phyloP scores from a whole-genome alignment of 2,329 filamentous ascomycete species.

The Akanthomyces uredinophilus region DNA sequence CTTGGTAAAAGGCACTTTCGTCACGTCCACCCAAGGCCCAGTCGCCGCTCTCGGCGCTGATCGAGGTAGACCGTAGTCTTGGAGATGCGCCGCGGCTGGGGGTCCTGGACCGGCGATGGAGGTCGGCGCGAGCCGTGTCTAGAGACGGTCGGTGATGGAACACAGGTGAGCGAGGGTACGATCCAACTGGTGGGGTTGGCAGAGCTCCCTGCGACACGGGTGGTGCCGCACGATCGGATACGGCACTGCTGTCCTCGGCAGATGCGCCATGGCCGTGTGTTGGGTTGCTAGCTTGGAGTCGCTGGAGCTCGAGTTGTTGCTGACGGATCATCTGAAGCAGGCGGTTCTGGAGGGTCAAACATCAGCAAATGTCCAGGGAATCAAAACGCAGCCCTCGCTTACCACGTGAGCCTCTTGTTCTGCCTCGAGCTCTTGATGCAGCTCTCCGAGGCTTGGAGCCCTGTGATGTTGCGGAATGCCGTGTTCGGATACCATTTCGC shows the following conservation, averaged over 20 bases:
- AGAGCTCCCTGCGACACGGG: constrained; percentile 31
- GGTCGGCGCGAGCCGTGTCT: constrained; percentile 51
- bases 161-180: constrained; percentile 47
- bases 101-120: constrained; percentile 53
- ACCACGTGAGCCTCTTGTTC: constrained; percentile 76
- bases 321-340: constrained; percentile 71
- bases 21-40: constrained; percentile 61
- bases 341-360: constrained; percentile 51
- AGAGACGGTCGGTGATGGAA: constrained; percentile 52
- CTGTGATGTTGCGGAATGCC: constrained; percentile 59
- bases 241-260: constrained; percentile 46
- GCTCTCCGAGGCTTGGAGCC: constrained; percentile 66
- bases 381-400: constrained; percentile 25
- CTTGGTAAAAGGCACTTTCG: constrained; percentile 75
- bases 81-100: constrained; percentile 55
- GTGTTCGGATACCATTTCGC: constrained; percentile 57
- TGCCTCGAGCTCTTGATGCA: constrained; percentile 73
- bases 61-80: constrained; percentile 51
- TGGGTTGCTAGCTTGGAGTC: constrained; percentile 46
- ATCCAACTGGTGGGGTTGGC: constrained; percentile 31
- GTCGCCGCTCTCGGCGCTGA: constrained; percentile 56
- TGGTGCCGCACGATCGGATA: constrained; percentile 40
- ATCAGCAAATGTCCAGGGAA: constrained; percentile 15
- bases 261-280: constrained; percentile 33
- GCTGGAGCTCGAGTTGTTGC: constrained; percentile 66